Evolutionary conservation across 2,329 filamentous ascomycete genomes (phyloP), one percentile per base, ranked within the genome.

Genomic region (Dendrostoma leiphaemia): DNA sequence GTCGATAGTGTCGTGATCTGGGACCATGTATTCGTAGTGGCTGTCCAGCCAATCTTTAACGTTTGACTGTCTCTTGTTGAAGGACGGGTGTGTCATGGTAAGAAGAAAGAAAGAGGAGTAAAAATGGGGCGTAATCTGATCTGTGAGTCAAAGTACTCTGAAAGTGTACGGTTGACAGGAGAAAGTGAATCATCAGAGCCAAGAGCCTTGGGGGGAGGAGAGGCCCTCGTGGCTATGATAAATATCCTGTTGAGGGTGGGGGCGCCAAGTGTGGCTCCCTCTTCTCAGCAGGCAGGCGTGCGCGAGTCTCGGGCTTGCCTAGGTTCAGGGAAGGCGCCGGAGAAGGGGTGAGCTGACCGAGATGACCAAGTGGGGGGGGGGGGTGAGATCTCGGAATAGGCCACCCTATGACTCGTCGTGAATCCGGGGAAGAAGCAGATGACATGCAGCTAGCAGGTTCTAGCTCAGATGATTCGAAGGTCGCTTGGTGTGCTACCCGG

Each of bases 41-140:
- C 54, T 32, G 8, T 57, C 51, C 6, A 59, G 48, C 57, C 57
- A 59, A 41, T 57, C 47, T 23, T 54, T 19, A 6, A 59, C 57
- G 26, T 46, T 46, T 4, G 57, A 51, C 43, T 50, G 48, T 6
- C 29, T 24, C 29, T 41, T 21, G 29, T 48, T 21, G 10, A 29
- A n/a, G 19, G 15, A 41, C 53, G 53, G 45, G 23, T 24, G 38
- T 6, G 56, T 41, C 56, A 58, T 58, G 31, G 19, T 47, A 15
- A 31, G 6, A 21, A 19, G 6, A 13, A 34, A 15, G 13, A 15
- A n/a, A n/a, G n/a, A n/a, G n/a, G n/a, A n/a, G n/a, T n/a, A n/a
- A n/a, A n/a, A n/a, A n/a, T n/a, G n/a, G n/a, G n/a, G n/a, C n/a
- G n/a, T n/a, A n/a, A n/a, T n/a, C n/a, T n/a, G n/a, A n/a, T n/a